Base-by-base conservation (phyloP, 371 early-diverging fungal species). In the Mortierella sp. region DNA sequence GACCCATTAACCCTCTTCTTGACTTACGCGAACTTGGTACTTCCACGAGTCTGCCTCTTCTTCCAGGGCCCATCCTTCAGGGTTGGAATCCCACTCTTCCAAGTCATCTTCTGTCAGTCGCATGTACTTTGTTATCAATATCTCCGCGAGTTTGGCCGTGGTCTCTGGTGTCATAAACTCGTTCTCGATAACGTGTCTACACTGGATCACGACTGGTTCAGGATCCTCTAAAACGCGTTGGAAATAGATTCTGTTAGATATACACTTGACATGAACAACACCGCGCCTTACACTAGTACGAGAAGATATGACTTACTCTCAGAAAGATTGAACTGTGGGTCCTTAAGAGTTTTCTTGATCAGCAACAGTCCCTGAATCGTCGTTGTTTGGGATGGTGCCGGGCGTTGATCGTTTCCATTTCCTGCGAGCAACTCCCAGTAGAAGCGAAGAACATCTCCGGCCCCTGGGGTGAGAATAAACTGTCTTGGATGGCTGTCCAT, bases 1-100 rank as follows among this genome's bases (percentile, higher is more conserved):
- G n/a, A n/a, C n/a, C n/a, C n/a, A n/a, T n/a, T n/a, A n/a, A n/a
- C n/a, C n/a, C n/a, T n/a, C n/a, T n/a, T n/a, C n/a, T n/a, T n/a
- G 31, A 81, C 83, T 46, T 81, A 89, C 90, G 60, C 96, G 73
- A 50, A 95, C 67, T 59, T 91, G 91, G 78, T 87, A 95, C 64
- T 90, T 92, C 93, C 94, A 96, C 46, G 92, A 90, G 67, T 96
- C 95, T 12, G 93, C 85, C 58, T 93, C 94, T 21, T 93, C 89
- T 16, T 90, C 89, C 45, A 86, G 82, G 12, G 92, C 80, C 90
- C 93, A 97, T 3, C 84, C 87, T 80, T 97, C 96, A 6, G 96
- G 95, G 67, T 92, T 93, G 2, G 91, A 89, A 51, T 93, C 90
- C 96, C 96, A 96, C 69, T 80, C 80, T 27, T 80, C 84, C 60